Evolutionary conservation across 352 stramenopile species (phyloP).

Genomic region (Phytophthora aleatoria): DNA sequence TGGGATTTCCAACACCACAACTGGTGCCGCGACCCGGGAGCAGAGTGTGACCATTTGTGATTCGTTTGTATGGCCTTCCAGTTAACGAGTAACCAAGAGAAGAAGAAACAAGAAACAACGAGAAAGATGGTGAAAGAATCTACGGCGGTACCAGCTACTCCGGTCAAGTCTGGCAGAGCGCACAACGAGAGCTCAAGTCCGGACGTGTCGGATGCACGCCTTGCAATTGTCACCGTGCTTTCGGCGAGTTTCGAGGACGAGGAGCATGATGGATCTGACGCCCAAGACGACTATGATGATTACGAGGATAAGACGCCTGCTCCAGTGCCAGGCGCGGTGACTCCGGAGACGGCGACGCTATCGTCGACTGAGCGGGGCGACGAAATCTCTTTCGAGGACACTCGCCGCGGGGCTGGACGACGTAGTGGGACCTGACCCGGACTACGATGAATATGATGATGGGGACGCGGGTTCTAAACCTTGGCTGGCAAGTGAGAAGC

Average conservation of each 20-base stretch:
- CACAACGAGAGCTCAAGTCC: background rate
- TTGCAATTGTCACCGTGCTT: background rate
- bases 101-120: conserved; percentile 6
- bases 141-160: conserved; percentile 9
- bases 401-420: background rate
- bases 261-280: background rate
- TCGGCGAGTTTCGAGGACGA: background rate
- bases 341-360: background rate
- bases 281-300: background rate
- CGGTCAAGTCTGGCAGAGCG: conserved; percentile 1
- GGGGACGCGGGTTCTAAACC: background rate
- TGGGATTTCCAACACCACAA: background rate
- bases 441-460: background rate
- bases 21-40: background rate
- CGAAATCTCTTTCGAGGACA: background rate
- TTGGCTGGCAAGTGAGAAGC: background rate
- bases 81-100: background rate
- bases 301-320: background rate
- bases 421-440: background rate
- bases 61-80: background rate
- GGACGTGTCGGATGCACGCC: background rate
- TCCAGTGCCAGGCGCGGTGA: background rate
- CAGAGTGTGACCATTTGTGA: background rate
- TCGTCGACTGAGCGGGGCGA: background rate
- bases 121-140: conserved; percentile 11